These are phyloP conservation scores for Beverwykella pulmonaria DNA, from an alignment of 495 filamentous ascomycete genomes.

Conservation along the genomic window DNA sequence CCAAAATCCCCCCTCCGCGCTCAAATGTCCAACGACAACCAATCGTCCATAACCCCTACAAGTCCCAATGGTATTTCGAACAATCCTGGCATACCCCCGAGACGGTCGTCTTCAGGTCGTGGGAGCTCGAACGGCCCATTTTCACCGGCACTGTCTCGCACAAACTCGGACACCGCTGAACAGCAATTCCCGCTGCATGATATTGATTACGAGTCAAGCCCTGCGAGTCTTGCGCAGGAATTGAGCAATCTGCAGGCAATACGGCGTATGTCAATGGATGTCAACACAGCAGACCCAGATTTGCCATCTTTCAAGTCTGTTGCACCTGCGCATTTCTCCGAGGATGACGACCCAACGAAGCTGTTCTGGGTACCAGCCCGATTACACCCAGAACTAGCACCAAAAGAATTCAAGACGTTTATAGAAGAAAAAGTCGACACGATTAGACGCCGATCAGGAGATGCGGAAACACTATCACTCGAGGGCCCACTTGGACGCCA, in stretches of 20 bases:
- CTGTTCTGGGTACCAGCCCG: constrained; percentile 96
- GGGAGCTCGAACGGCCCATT: constrained; percentile 60
- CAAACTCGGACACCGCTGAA: constrained; percentile 67
- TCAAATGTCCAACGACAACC: constrained; percentile 13
- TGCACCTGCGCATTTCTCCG: constrained; percentile 71
- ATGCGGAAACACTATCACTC: constrained; percentile 63
- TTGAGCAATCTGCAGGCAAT: constrained; percentile 93
- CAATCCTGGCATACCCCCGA: constrained; percentile 12
- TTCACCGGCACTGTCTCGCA: constrained; percentile 58
- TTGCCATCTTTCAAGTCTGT: constrained; percentile 78
- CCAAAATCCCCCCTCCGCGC: constrained; percentile 28
- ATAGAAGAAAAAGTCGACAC: constrained; percentile 88
- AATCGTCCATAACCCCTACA: constrained; percentile 10
- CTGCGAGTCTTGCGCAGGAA: constrained; percentile 91
- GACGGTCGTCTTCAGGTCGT: constrained; percentile 53
- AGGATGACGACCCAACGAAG: constrained; percentile 84
- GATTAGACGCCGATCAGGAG: constrained; percentile 81
- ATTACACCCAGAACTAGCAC: constrained; percentile 91
- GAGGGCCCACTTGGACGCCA: constrained; percentile 63
- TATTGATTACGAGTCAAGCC: constrained; percentile 88
- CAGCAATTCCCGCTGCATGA: constrained; percentile 84
- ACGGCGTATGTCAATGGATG: constrained; percentile 98
- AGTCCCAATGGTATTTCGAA: constrained; percentile 34
- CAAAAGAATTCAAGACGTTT: constrained; percentile 95
- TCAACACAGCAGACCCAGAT: constrained; percentile 90